These are phyloP conservation scores for Dendrobium nobile DNA, from an alignment of 106 monocot species.

Conservation along the genomic window DNA sequence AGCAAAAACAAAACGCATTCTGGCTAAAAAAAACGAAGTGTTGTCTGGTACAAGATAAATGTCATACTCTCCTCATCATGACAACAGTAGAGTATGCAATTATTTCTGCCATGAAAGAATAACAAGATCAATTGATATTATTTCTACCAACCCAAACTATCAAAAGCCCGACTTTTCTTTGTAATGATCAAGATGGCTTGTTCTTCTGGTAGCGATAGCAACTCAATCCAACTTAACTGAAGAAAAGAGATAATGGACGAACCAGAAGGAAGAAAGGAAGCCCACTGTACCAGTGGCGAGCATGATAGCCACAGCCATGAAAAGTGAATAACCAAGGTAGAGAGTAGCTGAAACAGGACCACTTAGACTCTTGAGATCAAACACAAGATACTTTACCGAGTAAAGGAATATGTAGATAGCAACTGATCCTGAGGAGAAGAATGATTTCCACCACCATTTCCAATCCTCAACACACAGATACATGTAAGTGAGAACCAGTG, in stretches of 20 bases:
- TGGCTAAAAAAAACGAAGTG: neutral
- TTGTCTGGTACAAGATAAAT: neutral
- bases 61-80: neutral
- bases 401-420: constrained; percentile 47
- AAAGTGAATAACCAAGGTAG: constrained; percentile 50
- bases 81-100: neutral
- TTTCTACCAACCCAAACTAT: neutral
- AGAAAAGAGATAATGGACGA: constrained; percentile 52
- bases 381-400: constrained; percentile 46
- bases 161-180: neutral
- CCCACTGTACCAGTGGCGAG: constrained; percentile 48
- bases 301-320: constrained; percentile 10
- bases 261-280: constrained; percentile 46
- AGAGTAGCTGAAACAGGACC: constrained; percentile 52
- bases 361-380: constrained; percentile 46
- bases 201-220: neutral
- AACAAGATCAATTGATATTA: neutral
- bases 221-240: constrained; percentile 36
- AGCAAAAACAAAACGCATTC: constrained; percentile 2
- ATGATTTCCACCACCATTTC: constrained; percentile 59
- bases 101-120: constrained; percentile 2
- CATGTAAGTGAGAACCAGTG: constrained; percentile 52
- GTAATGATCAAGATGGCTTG: neutral
- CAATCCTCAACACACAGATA: constrained; percentile 48
- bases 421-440: constrained; percentile 54